phyloP scores from a whole-genome alignment of 179 eudicot genomes.

The Camellia oleifera region DNA sequence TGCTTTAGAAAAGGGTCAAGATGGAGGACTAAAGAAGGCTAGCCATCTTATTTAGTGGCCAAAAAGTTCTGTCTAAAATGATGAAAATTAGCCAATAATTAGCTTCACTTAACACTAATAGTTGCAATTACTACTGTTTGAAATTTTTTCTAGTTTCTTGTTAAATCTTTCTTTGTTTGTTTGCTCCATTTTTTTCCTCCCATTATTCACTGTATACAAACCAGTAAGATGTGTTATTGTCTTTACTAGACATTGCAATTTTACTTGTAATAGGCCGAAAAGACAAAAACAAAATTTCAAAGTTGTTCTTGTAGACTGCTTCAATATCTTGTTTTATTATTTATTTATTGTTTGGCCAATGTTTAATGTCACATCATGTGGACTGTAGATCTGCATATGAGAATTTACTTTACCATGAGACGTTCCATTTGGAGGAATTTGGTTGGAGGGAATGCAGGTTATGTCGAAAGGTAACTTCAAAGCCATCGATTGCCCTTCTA shows the following conservation, averaged over 20 bases:
- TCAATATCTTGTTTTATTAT: background rate
- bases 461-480: conserved; percentile 66
- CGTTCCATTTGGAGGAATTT: conserved; percentile 73
- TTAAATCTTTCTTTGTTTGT: background rate
- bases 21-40: background rate
- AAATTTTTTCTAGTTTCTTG: background rate
- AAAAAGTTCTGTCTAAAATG: background rate
- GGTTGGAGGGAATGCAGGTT: conserved; percentile 88
- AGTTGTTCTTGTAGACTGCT: background rate
- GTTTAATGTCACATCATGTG: conserved; percentile 7
- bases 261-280: background rate
- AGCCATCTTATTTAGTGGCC: no score
- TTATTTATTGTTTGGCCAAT: background rate
- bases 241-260: background rate
- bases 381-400: conserved; percentile 63
- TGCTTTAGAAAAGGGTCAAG: background rate
- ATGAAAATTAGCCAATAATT: background rate
- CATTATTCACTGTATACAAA: background rate
- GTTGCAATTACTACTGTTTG: background rate
- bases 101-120: background rate
- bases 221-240: background rate
- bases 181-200: no score
- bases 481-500: background rate
- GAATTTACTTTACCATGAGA: conserved; percentile 57
- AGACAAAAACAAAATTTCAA: background rate